These are phyloP conservation scores for Plasmopara halstedii DNA, from an alignment of 352 stramenopile genomes.

Conservation along the genomic window DNA sequence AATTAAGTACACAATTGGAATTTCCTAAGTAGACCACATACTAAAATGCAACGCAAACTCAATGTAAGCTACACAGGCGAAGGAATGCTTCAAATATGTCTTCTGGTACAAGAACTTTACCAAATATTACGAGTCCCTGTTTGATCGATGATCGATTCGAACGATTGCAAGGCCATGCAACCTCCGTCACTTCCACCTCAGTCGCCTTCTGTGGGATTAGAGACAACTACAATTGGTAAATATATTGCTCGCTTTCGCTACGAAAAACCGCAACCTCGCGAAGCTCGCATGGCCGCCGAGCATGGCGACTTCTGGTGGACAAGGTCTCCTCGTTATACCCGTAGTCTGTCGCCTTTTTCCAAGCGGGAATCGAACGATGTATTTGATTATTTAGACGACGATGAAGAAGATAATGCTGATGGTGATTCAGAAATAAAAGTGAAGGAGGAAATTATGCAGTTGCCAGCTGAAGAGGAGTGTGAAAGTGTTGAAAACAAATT, in stretches of 20 bases:
- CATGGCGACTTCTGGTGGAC: constrained; percentile 58
- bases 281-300: constrained; percentile 19
- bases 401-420: constrained; percentile 10
- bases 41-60: no score
- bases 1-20: no score
- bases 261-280: constrained; percentile 39
- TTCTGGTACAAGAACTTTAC: no score
- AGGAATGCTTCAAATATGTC: no score
- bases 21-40: no score
- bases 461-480: not conserved
- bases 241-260: constrained; percentile 67
- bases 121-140: no score
- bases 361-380: constrained; percentile 15
- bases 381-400: constrained; percentile 18
- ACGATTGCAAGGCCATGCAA: not conserved
- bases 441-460: not conserved
- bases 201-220: constrained; percentile 2
- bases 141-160: not conserved
- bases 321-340: constrained; percentile 20
- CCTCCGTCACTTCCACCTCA: not conserved
- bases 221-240: constrained; percentile 54
- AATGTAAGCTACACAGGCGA: no score
- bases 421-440: not conserved
- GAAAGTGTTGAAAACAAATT: constrained; percentile 20
- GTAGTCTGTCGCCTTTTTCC: constrained; percentile 15